Percentiles rank a stretch among this genome's conserved stretches.
These are phyloP conservation scores for Excoecaria agallocha DNA, from an alignment of 345 rosid species.

Conservation along the genomic window DNA sequence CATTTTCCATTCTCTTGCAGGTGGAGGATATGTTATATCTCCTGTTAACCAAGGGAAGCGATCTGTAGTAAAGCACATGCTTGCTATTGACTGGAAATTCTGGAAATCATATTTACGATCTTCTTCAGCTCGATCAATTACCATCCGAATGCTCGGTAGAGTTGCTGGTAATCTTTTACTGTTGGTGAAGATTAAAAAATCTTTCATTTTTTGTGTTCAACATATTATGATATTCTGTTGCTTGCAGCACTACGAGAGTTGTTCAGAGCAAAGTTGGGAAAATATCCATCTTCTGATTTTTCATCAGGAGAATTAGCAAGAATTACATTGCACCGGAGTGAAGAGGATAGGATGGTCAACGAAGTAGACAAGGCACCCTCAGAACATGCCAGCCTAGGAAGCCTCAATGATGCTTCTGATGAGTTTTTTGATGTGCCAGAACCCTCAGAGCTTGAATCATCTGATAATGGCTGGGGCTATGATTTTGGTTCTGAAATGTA, in stretches of 20 bases:
- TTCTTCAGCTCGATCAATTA: constrained; percentile 69
- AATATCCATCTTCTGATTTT: constrained; percentile 49
- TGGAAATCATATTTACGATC: constrained; percentile 80
- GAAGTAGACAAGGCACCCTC: constrained; percentile 60
- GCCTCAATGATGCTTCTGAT: constrained; percentile 74
- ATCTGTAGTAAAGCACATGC: constrained; percentile 93
- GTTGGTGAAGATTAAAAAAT: constrained; percentile 9
- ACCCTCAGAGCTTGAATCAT: constrained; percentile 57
- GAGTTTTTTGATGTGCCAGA: constrained; percentile 95
- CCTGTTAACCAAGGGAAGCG: constrained; percentile 69
- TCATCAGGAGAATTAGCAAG: constrained; percentile 67
- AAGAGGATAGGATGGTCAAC: constrained; percentile 35
- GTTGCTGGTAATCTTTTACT: constrained; percentile 60
- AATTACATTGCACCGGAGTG: constrained; percentile 38
- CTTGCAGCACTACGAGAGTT: constrained; percentile 78
- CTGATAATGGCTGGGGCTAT: constrained; percentile 60
- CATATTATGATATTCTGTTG: background rate
- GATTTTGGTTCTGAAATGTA: constrained; percentile 55
- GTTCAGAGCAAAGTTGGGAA: constrained; percentile 67
- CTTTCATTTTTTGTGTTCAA: constrained; percentile 1
- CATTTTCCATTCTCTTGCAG: constrained; percentile 39
- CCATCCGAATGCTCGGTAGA: constrained; percentile 85
- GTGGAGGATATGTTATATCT: constrained; percentile 92
- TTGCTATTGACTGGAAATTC: constrained; percentile 91
- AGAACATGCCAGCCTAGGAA: constrained; percentile 73